phyloP scores from a whole-genome alignment of 2,329 filamentous ascomycete genomes.

The Fusarium tuaranense region DNA sequence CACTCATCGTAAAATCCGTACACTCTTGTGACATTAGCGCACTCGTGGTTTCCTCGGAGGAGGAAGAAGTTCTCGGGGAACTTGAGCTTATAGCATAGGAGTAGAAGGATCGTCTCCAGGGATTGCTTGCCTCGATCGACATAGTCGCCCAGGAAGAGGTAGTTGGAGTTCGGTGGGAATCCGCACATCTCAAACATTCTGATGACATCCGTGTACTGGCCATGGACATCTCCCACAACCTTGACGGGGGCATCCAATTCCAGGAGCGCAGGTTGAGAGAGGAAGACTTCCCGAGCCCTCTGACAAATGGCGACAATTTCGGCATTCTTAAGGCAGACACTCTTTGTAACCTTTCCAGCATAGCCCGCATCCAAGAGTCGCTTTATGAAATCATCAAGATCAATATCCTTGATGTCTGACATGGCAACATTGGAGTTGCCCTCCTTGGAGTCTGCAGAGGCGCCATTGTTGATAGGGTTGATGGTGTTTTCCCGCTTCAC shows the following conservation, averaged over 20 bases:
- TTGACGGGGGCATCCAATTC: conserved; percentile 96
- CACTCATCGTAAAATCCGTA: conserved; percentile 99
- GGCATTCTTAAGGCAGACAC: conserved; percentile 96
- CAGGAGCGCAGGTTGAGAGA: conserved; percentile 91
- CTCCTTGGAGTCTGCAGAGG: conserved; percentile 61
- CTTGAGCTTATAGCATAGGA: conserved; percentile 99
- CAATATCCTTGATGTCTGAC: conserved; percentile 89
- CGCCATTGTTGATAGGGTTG: conserved; percentile 68
- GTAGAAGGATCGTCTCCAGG: conserved; percentile 96
- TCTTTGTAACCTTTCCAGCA: conserved; percentile 96
- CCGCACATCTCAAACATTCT: conserved; percentile 98
- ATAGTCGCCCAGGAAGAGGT: conserved; percentile 99
- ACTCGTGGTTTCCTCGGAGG: conserved; percentile 98
- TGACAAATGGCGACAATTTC: conserved; percentile 96
- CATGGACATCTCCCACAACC: conserved; percentile 99
- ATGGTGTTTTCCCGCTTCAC: conserved; percentile 81
- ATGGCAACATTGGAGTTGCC: conserved; percentile 76
- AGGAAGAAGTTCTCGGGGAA: conserved; percentile 99
- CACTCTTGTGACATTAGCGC: conserved; percentile 98
- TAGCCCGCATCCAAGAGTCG: conserved; percentile 94
- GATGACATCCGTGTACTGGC: conserved; percentile 98
- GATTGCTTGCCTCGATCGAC: conserved; percentile 99
- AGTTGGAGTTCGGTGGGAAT: conserved; percentile 98
- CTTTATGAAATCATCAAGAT: conserved; percentile 97
- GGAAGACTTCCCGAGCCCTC: conserved; percentile 86